Conservation (phyloP, 345 rosid genomes). For the Brassica nigra region DNA sequence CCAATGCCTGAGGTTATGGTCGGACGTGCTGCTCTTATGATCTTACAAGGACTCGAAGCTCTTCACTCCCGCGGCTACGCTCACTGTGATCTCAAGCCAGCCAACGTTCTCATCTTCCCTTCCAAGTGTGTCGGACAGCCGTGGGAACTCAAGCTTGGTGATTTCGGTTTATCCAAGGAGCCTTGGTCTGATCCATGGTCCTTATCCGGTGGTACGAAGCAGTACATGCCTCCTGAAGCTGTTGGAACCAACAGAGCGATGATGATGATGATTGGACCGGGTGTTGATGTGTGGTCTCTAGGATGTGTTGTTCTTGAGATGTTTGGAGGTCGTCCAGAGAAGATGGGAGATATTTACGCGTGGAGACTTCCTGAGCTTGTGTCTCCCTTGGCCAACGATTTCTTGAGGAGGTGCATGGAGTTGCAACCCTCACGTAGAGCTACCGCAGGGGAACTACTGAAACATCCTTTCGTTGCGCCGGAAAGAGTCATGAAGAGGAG, state of each 20-base stretch:
- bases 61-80: constrained; percentile 23
- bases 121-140: background rate
- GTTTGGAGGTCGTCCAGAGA: constrained; percentile 16
- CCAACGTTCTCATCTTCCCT: constrained; percentile 13
- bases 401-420: constrained; percentile 12
- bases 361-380: background rate
- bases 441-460: background rate
- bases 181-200: constrained; percentile 9
- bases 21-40: background rate
- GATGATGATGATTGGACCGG: background rate
- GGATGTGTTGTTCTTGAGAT: constrained; percentile 27
- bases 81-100: constrained; percentile 22
- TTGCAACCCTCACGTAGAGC: constrained; percentile 12
- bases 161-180: constrained; percentile 23
- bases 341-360: background rate
- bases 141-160: constrained; percentile 23
- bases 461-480: constrained; percentile 16
- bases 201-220: background rate
- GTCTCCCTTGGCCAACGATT: background rate
- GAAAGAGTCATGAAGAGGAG: background rate
- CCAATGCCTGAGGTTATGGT: background rate
- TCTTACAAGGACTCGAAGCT: constrained; percentile 16
- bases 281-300: constrained; percentile 26
- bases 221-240: constrained; percentile 16
- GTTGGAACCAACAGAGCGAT: background rate